These are phyloP conservation scores for Mucor irregularis DNA, from an alignment of 371 early-diverging fungal species.

Conservation along the genomic window DNA sequence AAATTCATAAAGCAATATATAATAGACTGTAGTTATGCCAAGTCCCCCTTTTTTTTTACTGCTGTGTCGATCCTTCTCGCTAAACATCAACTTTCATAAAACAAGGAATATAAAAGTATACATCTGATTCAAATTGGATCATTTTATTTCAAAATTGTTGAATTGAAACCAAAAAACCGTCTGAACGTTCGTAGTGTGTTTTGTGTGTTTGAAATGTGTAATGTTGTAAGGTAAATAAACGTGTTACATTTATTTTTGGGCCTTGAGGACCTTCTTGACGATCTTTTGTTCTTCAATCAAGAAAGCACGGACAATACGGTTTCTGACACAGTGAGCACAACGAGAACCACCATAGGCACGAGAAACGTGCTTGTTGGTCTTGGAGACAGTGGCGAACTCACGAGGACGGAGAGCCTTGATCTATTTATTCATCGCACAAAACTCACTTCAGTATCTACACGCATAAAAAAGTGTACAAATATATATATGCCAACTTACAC, in stretches of 20 bases:
- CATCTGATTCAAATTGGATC: no score
- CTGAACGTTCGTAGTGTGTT: no score
- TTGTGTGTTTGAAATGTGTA: not conserved
- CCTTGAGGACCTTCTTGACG: conserved; percentile 96
- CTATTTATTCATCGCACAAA: conserved; percentile 31
- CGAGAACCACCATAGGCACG: conserved; percentile 98
- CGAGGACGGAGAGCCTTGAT: conserved; percentile 92
- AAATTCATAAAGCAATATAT: not conserved
- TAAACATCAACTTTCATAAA: no score
- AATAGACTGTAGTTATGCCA: no score
- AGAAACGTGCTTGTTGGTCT: conserved; percentile 91
- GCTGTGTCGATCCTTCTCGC: no score
- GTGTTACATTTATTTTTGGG: conserved; percentile 45
- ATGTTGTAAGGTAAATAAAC: no score
- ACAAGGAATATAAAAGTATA: no score
- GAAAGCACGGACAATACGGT: conserved; percentile 97
- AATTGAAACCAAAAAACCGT: not conserved
- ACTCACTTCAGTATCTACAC: not conserved
- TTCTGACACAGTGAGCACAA: conserved; percentile 92
- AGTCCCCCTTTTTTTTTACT: not conserved
- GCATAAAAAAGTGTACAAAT: no score
- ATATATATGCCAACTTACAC: conserved; percentile 63
- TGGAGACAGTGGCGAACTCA: conserved; percentile 87
- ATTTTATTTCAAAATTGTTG: no score
- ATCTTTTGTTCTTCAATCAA: conserved; percentile 99